Evolutionary conservation across 1,139 yeast genomes (phyloP).

Genomic region (Yarrowia galli): DNA sequence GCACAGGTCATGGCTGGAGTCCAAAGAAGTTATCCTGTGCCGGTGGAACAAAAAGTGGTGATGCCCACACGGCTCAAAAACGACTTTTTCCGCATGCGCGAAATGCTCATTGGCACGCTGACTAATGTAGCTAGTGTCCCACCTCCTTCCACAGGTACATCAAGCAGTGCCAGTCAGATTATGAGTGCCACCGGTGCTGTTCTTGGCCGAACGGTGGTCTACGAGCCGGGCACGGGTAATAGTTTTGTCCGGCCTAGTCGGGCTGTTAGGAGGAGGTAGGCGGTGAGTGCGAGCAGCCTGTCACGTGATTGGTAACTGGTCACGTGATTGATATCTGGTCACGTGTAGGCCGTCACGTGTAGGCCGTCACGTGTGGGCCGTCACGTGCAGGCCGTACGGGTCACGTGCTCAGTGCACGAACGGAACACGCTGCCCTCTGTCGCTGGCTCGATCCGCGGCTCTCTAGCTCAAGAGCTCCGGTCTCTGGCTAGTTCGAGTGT

Average conservation of each 20-base stretch:
- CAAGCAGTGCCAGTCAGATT: slow-evolving; percentile 44
- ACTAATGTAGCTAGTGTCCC: slow-evolving; percentile 45
- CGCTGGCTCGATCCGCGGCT: no score
- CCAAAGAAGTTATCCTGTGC: slow-evolving; percentile 76
- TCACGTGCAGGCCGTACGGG: no score
- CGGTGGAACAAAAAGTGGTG: slow-evolving; percentile 75
- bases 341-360: no score
- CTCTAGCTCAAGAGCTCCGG: no score
- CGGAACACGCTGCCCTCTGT: no score
- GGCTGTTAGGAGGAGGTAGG: slow-evolving; percentile 39
- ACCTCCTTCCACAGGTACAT: slow-evolving; percentile 27
- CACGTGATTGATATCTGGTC: no score
- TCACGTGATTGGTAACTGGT: no score
- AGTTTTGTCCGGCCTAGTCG: slow-evolving; percentile 50
- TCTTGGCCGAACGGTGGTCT: slow-evolving; percentile 50
- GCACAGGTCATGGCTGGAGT: slow-evolving; percentile 89
- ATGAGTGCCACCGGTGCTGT: slow-evolving; percentile 50
- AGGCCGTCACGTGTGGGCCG: no score
- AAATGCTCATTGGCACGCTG: slow-evolving; percentile 50
- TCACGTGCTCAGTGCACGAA: no score
- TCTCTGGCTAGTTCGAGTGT: no score
- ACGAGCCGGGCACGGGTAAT: slow-evolving; percentile 47
- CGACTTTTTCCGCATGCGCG: slow-evolving; percentile 75
- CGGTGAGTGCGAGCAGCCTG: no score
- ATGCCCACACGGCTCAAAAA: slow-evolving; percentile 75